These are phyloP conservation scores for Solanum appendiculatum DNA, from an alignment of 257 asterid genomes.

Conservation along the genomic window DNA sequence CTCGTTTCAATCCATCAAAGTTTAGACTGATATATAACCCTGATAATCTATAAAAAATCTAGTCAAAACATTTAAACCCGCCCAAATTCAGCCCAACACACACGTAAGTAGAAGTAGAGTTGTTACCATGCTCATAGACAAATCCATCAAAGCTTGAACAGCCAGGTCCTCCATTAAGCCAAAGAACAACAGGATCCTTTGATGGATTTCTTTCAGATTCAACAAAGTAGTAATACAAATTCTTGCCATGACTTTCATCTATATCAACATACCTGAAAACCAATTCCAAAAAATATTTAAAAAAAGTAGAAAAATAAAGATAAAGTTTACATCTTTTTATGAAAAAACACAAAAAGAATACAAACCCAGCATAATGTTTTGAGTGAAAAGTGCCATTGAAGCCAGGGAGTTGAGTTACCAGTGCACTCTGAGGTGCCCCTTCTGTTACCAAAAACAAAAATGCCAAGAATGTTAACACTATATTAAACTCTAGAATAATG, in stretches of 20 bases:
- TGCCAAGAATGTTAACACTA: not conserved
- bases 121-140: conserved; percentile 71
- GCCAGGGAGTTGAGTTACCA: conserved; percentile 59
- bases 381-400: conserved; percentile 64
- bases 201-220: conserved; percentile 67
- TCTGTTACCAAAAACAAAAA: conserved; percentile 5
- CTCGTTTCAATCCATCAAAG: not conserved
- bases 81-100: not conserved
- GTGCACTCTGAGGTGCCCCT: conserved; percentile 59
- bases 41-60: not conserved
- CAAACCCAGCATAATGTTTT: conserved; percentile 81
- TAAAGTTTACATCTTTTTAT: not conserved
- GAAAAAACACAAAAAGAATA: not conserved
- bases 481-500: not conserved
- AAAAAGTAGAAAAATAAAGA: not conserved
- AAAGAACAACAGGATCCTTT: conserved; percentile 75
- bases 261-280: conserved; percentile 55
- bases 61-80: not conserved
- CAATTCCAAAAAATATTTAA: not conserved
- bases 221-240: conserved; percentile 73
- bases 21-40: not conserved
- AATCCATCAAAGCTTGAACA: conserved; percentile 98
- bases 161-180: conserved; percentile 99
- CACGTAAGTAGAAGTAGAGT: not conserved
- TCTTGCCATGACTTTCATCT: conserved; percentile 56